Percentiles rank a stretch among this genome's conserved stretches.
These are phyloP conservation scores for Cryphonectria nitschkei DNA, from an alignment of 2,329 filamentous ascomycete genomes.

Conservation along the genomic window DNA sequence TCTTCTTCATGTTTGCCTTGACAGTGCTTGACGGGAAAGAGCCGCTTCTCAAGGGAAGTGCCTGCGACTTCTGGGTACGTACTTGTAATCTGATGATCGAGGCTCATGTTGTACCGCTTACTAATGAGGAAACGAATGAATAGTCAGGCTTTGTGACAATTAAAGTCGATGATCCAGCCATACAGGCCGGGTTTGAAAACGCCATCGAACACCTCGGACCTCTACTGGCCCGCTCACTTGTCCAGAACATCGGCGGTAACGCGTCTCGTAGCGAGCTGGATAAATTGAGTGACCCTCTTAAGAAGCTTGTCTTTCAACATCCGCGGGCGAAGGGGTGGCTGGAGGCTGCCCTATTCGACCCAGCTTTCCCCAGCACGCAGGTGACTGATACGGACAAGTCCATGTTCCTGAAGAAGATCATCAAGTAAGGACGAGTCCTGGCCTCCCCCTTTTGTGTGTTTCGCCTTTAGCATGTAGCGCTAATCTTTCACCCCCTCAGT, in stretches of 20 bases:
- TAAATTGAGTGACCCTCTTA: conserved; percentile 70
- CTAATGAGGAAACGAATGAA: conserved; percentile 10
- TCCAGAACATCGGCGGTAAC: conserved; percentile 69
- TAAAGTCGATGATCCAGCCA: conserved; percentile 46
- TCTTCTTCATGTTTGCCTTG: conserved; percentile 73
- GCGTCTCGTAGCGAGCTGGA: conserved; percentile 74
- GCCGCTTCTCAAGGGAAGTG: conserved; percentile 73
- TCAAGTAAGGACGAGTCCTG: conserved; percentile 51
- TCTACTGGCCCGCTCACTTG: conserved; percentile 59
- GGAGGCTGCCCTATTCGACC: conserved; percentile 59
- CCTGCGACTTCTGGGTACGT: conserved; percentile 75
- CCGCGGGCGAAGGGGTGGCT: conserved; percentile 64
- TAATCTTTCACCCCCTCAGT: conserved; percentile 42
- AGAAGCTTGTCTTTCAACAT: conserved; percentile 65
- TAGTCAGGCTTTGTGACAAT: conserved; percentile 58
- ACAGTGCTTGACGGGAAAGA: conserved; percentile 72
- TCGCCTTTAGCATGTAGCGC: background rate
- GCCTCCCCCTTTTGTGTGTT: background rate
- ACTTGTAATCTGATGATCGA: background rate
- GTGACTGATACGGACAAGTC: conserved; percentile 63
- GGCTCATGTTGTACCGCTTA: background rate
- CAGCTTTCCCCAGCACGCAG: conserved; percentile 62
- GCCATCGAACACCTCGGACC: conserved; percentile 65
- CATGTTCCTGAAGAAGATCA: conserved; percentile 67
- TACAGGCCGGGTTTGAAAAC: conserved; percentile 49